These are phyloP conservation scores for Penicillium argentinense DNA, from an alignment of 495 filamentous ascomycete genomes.

Conservation along the genomic window DNA sequence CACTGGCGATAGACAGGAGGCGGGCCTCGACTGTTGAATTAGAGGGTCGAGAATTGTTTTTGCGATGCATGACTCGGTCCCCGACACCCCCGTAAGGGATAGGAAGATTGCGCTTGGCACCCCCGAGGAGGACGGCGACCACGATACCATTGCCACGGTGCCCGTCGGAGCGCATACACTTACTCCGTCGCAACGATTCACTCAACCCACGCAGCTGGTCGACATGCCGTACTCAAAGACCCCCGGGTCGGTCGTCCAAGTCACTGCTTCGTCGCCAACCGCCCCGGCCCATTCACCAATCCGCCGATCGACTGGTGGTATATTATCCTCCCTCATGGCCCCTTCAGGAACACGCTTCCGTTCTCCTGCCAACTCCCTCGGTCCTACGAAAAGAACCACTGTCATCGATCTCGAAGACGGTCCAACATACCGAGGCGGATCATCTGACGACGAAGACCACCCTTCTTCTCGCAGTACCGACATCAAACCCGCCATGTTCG, in stretches of 20 bases:
- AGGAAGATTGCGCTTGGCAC: conserved; percentile 42
- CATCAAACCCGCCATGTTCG: conserved; percentile 71
- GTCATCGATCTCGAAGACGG: conserved; percentile 55
- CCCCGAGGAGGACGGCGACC: conserved; percentile 41
- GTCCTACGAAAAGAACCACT: conserved; percentile 36
- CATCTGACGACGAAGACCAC: conserved; percentile 56
- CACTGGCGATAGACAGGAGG: conserved; percentile 11
- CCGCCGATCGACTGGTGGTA: conserved; percentile 30
- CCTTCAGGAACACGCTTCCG: conserved; percentile 75
- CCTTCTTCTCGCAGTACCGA: conserved; percentile 48
- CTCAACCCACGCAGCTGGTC: conserved; percentile 74
- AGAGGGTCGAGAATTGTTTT: conserved; percentile 1
- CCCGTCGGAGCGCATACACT: conserved; percentile 44
- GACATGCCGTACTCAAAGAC: conserved; percentile 30
- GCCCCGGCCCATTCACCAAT: conserved; percentile 50
- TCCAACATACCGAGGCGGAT: conserved; percentile 55
- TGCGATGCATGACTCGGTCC: conserved; percentile 43
- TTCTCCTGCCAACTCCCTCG: conserved; percentile 43
- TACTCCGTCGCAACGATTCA: conserved; percentile 47
- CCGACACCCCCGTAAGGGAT: conserved; percentile 49
- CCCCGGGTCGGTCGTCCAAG: conserved; percentile 63
- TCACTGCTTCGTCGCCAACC: conserved; percentile 79
- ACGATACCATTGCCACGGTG: conserved; percentile 61
- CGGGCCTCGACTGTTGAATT: conserved; percentile 9
- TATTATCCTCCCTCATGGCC: conserved; percentile 64